Evolutionary conservation across 345 rosid genomes (phyloP), one percentile per base, ranked within the genome.

Genomic region (Citrus glauca): DNA sequence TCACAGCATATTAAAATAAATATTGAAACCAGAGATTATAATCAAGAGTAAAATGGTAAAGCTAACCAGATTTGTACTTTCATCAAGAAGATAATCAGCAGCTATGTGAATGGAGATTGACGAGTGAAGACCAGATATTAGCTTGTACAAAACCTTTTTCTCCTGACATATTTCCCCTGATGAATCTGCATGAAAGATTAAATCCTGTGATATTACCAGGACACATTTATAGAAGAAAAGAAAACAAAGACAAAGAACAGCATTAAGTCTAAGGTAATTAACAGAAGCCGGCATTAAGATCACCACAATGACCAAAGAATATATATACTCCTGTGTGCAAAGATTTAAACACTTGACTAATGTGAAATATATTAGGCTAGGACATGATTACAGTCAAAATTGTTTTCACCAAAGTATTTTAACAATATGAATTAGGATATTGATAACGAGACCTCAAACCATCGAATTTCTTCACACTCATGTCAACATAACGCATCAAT

Each of bases 51-150:
- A 19, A 35, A 45, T 22, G 38, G 63, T 53, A 78, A 86, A 48
- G 40, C 80, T 72, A 82, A 94, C 99, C 92, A 77, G 22, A 75
- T 85, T 88, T 65, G 82, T 82, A 64, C 89, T 76, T 87, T 96
- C 98, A 78, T 95, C 98, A 75, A 93, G 95, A 72, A 95, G 86
- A 88, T 91, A 95, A 45, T 93, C 98, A 55, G 94, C 87, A 70
- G 97, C 98, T 79, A 94, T 90, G 77, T 94, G 99, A 79, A 90
- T 81, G 7, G 98, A 89, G 69, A 96, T 96, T 74, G 99, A 96
- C 48, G 99, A 92, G 83, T 96, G 99, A 81, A 94, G 93, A 72
- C 99, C 98, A 61, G 99, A 96, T 85, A 96, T 88, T 87, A 94
- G 77, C 84, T 96, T 94, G 90, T 96, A 94, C 74, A 96, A 79